phyloP scores from a whole-genome alignment of 345 rosid genomes.

The Brassica juncea region DNA sequence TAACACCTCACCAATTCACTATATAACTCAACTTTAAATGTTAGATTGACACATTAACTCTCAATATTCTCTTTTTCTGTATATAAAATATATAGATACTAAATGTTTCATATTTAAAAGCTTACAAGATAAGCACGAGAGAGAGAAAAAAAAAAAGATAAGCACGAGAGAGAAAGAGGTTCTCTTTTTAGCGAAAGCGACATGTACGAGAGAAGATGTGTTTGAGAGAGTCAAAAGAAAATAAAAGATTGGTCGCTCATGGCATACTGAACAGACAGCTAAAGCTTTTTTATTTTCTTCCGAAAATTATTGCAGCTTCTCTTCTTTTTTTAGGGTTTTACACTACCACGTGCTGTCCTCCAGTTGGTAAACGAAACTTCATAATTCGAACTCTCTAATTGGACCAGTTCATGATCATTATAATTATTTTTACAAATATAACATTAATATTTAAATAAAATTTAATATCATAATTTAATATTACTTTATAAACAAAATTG shows the following conservation, averaged over 20 bases:
- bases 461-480: too few relatives aligned
- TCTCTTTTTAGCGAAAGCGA: conserved; percentile 66
- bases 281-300: conserved; percentile 9
- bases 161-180: conserved; percentile 61
- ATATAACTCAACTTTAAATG: neutral
- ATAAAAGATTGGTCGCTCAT: conserved; percentile 38
- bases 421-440: neutral
- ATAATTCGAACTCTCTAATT: neutral
- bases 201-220: conserved; percentile 17
- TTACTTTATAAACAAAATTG: too few relatives aligned
- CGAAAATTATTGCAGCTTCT: conserved; percentile 24
- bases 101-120: conserved; percentile 42
- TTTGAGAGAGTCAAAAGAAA: conserved; percentile 26
- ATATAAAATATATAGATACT: neutral
- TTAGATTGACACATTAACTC: conserved; percentile 9
- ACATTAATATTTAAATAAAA: too few relatives aligned
- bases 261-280: conserved; percentile 21
- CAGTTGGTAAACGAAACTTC: neutral
- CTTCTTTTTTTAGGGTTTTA: conserved; percentile 36
- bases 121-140: conserved; percentile 65
- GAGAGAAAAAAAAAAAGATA: conserved; percentile 41
- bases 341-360: conserved; percentile 23
- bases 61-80: neutral
- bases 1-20: neutral
- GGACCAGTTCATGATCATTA: neutral